A percentile compares a stretch with the other conserved stretches of the same genome.
phyloP scores from a whole-genome alignment of 805 yeast species.

The Nakazawaea ernobii region DNA sequence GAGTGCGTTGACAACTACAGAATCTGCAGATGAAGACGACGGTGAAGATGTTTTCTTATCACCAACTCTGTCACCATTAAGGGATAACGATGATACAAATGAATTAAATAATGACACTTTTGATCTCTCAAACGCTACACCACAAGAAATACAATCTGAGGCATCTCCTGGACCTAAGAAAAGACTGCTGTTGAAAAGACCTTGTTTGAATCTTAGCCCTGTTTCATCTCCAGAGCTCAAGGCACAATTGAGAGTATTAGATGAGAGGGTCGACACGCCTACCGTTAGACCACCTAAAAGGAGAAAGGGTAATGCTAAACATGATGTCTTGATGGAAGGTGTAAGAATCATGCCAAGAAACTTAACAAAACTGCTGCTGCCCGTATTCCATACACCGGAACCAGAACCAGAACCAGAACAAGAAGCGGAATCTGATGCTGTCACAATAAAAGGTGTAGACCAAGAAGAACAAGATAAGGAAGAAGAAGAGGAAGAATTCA shows the following conservation, averaged over 20 bases:
- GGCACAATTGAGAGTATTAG: neutral
- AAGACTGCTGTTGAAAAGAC: neutral
- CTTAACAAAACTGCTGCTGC: neutral
- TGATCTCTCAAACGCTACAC: neutral
- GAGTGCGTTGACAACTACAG: neutral
- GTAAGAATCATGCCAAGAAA: too few species aligned
- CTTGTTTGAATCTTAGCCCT: neutral
- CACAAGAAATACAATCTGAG: neutral
- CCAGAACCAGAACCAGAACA: neutral
- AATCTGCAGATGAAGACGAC: slow-evolving; percentile 1
- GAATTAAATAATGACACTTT: neutral
- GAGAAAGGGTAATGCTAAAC: too few species aligned
- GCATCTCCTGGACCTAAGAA: neutral
- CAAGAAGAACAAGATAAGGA: neutral
- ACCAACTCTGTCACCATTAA: neutral
- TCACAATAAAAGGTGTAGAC: neutral
- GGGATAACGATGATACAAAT: neutral
- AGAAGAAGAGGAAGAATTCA: neutral
- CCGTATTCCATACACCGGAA: neutral
- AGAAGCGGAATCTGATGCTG: neutral
- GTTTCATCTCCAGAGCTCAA: neutral
- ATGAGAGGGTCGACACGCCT: neutral
- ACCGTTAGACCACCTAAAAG: neutral
- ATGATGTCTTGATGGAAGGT: too few species aligned
- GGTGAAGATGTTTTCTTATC: neutral